A percentile compares a stretch with the other conserved stretches of the same genome.
Conservation (phyloP, 2,329 filamentous ascomycete genomes). For the Scedosporium minutisporum region DNA sequence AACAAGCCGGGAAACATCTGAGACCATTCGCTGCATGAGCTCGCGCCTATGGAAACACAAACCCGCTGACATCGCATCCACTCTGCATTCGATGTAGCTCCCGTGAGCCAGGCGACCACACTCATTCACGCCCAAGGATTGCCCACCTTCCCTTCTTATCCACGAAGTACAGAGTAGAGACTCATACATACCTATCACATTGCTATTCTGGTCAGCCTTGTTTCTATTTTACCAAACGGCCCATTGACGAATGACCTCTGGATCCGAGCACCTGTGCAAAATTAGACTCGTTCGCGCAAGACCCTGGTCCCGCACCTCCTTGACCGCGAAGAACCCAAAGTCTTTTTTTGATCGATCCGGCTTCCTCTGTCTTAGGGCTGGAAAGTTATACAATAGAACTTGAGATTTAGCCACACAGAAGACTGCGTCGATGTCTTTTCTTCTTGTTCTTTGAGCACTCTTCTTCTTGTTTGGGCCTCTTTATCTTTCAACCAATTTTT, state of each 20-base stretch:
- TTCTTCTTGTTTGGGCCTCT: too few species aligned
- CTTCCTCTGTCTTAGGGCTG: background rate
- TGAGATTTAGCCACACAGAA: too few species aligned
- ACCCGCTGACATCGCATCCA: background rate
- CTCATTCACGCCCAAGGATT: background rate
- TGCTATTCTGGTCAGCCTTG: conserved; percentile 1
- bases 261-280: background rate
- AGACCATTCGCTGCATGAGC: background rate
- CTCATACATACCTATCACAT: background rate
- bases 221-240: background rate
- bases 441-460: too few species aligned
- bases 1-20: background rate
- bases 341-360: background rate
- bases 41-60: background rate
- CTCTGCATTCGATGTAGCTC: background rate
- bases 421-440: too few species aligned
- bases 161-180: background rate
- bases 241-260: background rate
- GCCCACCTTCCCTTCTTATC: background rate
- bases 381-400: too few species aligned
- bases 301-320: conserved; percentile 1
- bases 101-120: background rate
- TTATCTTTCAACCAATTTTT: too few species aligned
- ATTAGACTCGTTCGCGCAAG: background rate
- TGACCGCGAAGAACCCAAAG: background rate